A percentile compares a stretch with the other conserved stretches of the same genome.
phyloP scores from a whole-genome alignment of 768 basidiomycete species.

The Sporobolomyces pararoseus region DNA sequence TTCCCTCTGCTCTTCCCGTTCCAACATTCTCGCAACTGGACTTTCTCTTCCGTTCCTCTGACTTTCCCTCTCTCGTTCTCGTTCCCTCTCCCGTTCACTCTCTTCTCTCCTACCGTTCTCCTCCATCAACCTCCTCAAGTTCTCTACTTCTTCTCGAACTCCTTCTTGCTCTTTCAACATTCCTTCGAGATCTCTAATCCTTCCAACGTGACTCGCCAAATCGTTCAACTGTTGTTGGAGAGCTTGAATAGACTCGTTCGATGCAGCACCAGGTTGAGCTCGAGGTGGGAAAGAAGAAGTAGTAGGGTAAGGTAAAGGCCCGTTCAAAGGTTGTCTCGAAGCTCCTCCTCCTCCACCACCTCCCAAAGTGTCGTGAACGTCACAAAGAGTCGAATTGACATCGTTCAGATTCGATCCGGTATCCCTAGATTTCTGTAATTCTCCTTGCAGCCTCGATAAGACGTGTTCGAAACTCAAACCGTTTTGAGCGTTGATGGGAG shows the following conservation, averaged over 20 bases:
- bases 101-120: conserved; percentile 53
- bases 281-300: conserved; percentile 41
- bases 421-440: conserved; percentile 92
- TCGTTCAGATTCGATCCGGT: conserved; percentile 80
- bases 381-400: conserved; percentile 71
- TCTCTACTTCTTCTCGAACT: conserved; percentile 70
- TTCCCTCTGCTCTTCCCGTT: conserved; percentile 51
- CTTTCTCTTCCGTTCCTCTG: conserved; percentile 27
- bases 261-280: conserved; percentile 45
- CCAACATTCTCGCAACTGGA: conserved; percentile 38
- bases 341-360: conserved; percentile 57
- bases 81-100: conserved; percentile 50
- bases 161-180: conserved; percentile 77
- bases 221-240: conserved; percentile 79
- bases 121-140: conserved; percentile 54
- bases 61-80: conserved; percentile 41
- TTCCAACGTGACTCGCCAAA: conserved; percentile 72
- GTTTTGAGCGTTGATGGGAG: conserved; percentile 24
- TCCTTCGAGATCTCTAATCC: conserved; percentile 70
- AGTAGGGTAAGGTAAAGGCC: conserved; percentile 37
- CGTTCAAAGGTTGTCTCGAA: conserved; percentile 42
- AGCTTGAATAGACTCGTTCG: conserved; percentile 55
- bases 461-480: conserved; percentile 91
- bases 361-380: conserved; percentile 87
- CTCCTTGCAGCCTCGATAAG: conserved; percentile 69